Evolutionary conservation across 2,329 filamentous ascomycete genomes (phyloP).

Genomic region (Blumeriella jaapii): DNA sequence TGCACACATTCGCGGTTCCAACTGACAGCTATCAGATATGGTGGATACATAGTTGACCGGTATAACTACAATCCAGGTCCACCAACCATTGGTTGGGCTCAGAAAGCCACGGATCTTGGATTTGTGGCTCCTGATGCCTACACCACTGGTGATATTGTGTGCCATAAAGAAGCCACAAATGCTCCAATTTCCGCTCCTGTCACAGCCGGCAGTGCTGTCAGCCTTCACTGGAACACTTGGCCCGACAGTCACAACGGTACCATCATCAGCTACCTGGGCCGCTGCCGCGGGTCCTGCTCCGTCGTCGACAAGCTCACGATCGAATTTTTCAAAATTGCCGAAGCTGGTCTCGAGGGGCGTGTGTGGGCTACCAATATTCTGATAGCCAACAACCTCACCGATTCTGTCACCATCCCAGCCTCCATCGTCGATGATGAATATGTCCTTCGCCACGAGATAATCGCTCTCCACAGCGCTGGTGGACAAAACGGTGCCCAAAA

Average conservation of each 20-base stretch:
- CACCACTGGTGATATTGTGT: slow-evolving; percentile 35
- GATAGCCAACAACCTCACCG: slow-evolving; percentile 41
- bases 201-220: slow-evolving; percentile 34
- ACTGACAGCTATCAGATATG: slow-evolving; percentile 25
- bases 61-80: too few species aligned
- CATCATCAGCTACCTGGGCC: slow-evolving; percentile 20
- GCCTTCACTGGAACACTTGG: slow-evolving; percentile 39
- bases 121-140: slow-evolving; percentile 38
- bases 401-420: slow-evolving; percentile 34
- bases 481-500: slow-evolving; percentile 35
- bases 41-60: slow-evolving; percentile 16
- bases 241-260: slow-evolving; percentile 35
- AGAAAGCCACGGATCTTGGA: slow-evolving; percentile 33
- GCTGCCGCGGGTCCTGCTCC: slow-evolving; percentile 28
- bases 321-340: slow-evolving; percentile 33
- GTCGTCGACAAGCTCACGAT: slow-evolving; percentile 28
- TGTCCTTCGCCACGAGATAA: slow-evolving; percentile 41
- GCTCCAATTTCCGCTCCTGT: slow-evolving; percentile 32
- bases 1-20: neutral
- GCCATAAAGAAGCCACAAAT: slow-evolving; percentile 33
- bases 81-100: slow-evolving; percentile 31
- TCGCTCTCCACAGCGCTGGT: slow-evolving; percentile 23
- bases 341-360: slow-evolving; percentile 27
- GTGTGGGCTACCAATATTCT: slow-evolving; percentile 37
- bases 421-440: slow-evolving; percentile 36